Conservation (phyloP, 768 basidiomycete species). For the Lactifluus pinguis region DNA sequence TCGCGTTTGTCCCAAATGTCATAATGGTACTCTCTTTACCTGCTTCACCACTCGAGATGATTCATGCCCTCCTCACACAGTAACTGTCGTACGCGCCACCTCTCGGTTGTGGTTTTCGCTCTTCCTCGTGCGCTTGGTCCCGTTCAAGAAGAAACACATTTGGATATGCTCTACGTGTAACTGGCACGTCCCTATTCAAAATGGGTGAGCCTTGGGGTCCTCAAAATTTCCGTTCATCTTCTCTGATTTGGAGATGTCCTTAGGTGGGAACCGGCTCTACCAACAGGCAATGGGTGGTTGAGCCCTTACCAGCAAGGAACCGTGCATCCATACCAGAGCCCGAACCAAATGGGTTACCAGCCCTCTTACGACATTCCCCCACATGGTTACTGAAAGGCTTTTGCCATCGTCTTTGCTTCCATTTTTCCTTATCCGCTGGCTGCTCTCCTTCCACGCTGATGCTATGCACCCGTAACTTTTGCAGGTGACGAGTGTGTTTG, state of each 20-base stretch:
- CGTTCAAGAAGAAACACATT: conserved; percentile 49
- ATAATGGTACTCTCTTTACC: conserved; percentile 45
- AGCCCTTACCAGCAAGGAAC: conserved; percentile 21
- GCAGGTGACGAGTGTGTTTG: neutral
- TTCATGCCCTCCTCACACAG: conserved; percentile 27
- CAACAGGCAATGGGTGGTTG: conserved; percentile 5
- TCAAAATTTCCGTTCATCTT: neutral
- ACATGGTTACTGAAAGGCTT: neutral
- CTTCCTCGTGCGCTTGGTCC: conserved; percentile 65
- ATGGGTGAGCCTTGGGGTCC: conserved; percentile 33
- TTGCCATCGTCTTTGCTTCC: neutral
- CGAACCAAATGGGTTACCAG: conserved; percentile 30
- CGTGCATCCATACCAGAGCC: conserved; percentile 29
- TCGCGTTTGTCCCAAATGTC: conserved; percentile 60
- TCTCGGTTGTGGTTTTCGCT: conserved; percentile 67
- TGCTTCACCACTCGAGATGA: conserved; percentile 6
- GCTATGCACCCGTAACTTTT: neutral
- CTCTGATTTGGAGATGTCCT: neutral
- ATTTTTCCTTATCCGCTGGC: neutral
- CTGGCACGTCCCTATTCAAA: conserved; percentile 45
- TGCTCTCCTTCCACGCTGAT: neutral
- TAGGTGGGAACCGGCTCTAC: conserved; percentile 23
- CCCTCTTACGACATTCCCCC: conserved; percentile 13
- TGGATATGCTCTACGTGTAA: conserved; percentile 71
- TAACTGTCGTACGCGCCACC: conserved; percentile 52